Evolutionary conservation across 257 asterid genomes (phyloP).

Genomic region (Penstemon barbatus): DNA sequence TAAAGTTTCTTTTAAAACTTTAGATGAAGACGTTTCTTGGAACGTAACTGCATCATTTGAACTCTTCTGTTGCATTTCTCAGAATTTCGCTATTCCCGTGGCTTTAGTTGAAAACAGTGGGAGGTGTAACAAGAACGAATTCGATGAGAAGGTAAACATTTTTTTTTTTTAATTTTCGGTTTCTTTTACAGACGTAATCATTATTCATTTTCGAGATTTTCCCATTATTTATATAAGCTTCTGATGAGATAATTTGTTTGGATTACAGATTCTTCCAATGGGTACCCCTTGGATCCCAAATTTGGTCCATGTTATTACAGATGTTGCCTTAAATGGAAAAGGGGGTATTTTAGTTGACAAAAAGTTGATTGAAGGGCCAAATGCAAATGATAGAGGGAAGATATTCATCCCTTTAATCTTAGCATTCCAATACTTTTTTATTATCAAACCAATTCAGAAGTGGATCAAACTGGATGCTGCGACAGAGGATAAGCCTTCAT

Average conservation of each 20-base stretch:
- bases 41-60: neutral
- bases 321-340: conserved; percentile 67
- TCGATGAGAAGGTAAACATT: conserved; percentile 74
- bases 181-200: neutral
- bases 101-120: conserved; percentile 97
- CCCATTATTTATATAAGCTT: neutral
- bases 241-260: conserved; percentile 15
- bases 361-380: conserved; percentile 87
- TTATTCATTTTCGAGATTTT: neutral
- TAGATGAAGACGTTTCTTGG: neutral
- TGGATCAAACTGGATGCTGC: conserved; percentile 57
- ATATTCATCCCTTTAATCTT: conserved; percentile 68
- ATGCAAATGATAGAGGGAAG: conserved; percentile 76
- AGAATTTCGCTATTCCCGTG: conserved; percentile 66
- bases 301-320: conserved; percentile 64
- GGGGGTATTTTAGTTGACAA: conserved; percentile 65
- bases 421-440: conserved; percentile 67
- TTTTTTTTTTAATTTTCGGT: neutral
- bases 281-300: conserved; percentile 83
- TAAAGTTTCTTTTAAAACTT: neutral
- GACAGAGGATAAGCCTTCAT: conserved; percentile 49
- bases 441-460: conserved; percentile 63
- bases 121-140: conserved; percentile 87
- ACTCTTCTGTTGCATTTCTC: conserved; percentile 22
- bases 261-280: conserved; percentile 73